Percentiles rank a stretch among this genome's conserved stretches.
phyloP scores from a whole-genome alignment of 768 basidiomycete genomes.

The Tricholoma sp. region DNA sequence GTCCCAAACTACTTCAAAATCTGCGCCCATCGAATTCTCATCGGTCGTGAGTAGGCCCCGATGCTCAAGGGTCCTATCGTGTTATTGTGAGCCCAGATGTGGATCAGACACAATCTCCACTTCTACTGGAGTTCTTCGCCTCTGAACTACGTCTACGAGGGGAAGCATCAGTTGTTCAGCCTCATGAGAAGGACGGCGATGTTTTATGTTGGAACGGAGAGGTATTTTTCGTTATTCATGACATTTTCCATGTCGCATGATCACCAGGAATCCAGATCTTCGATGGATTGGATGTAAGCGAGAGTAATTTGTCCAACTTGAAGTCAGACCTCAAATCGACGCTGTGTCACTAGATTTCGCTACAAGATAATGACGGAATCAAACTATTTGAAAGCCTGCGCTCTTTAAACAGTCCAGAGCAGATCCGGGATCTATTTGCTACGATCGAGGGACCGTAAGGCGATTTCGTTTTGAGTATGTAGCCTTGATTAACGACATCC shows the following conservation, averaged over 20 bases:
- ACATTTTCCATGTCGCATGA: not conserved
- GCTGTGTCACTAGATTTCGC: slow-evolving; percentile 38
- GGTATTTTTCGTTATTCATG: slow-evolving; percentile 29
- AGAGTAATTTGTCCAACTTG: not conserved
- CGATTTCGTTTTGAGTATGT: not conserved
- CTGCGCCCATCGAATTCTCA: not conserved
- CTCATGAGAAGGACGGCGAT: slow-evolving; percentile 53
- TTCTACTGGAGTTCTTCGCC: slow-evolving; percentile 55
- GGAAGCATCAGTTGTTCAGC: slow-evolving; percentile 52
- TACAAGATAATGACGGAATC: slow-evolving; percentile 69
- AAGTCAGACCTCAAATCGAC: not conserved
- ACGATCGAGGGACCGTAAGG: slow-evolving; percentile 80
- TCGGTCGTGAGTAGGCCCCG: slow-evolving; percentile 48
- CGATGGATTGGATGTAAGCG: slow-evolving; percentile 67
- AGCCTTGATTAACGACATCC: not conserved
- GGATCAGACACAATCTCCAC: not conserved
- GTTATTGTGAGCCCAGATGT: slow-evolving; percentile 12
- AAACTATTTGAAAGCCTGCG: slow-evolving; percentile 38
- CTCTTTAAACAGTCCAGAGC: slow-evolving; percentile 24
- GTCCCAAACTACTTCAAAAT: slow-evolving; percentile 6
- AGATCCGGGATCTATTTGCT: slow-evolving; percentile 50
- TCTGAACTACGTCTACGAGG: slow-evolving; percentile 79
- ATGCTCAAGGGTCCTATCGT: slow-evolving; percentile 40
- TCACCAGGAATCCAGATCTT: slow-evolving; percentile 44
- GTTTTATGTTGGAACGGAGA: slow-evolving; percentile 87